Conservation (phyloP, 805 yeast genomes). For the Zygosaccharomyces rouxii region DNA sequence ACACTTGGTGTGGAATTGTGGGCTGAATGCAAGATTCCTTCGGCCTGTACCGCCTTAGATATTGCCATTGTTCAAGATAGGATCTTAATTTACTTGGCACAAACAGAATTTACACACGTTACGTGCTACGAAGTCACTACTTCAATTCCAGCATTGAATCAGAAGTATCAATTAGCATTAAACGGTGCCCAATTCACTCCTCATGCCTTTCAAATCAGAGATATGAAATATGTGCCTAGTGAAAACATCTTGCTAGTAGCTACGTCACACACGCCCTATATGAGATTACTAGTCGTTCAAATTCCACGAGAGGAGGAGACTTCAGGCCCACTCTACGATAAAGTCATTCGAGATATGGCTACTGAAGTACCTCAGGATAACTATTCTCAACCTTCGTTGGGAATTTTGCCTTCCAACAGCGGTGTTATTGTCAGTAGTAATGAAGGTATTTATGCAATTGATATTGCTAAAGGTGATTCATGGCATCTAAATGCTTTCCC, state of each 20-base stretch:
- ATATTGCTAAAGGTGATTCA: conserved; percentile 26
- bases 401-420: conserved; percentile 12
- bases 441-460: conserved; percentile 28
- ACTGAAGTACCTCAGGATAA: conserved; percentile 29
- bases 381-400: conserved; percentile 31
- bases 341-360: conserved; percentile 26
- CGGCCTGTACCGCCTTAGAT: conserved; percentile 52
- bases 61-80: conserved; percentile 25
- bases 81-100: conserved; percentile 47
- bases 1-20: conserved; percentile 11
- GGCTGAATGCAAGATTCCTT: conserved; percentile 37
- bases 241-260: conserved; percentile 46
- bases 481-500: conserved; percentile 28
- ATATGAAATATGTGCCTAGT: conserved; percentile 15
- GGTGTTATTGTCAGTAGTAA: conserved; percentile 30
- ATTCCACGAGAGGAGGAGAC: conserved; percentile 34
- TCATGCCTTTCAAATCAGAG: conserved; percentile 46
- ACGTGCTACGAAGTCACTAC: conserved; percentile 38
- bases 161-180: conserved; percentile 42
- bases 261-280: conserved; percentile 74
- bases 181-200: conserved; percentile 71
- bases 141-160: not conserved
- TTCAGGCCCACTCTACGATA: conserved; percentile 22
- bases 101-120: conserved; percentile 55
- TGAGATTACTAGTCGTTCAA: conserved; percentile 57